Conservation (phyloP, 2,329 filamentous ascomycete species). For the Knoxdaviesia capensis region DNA sequence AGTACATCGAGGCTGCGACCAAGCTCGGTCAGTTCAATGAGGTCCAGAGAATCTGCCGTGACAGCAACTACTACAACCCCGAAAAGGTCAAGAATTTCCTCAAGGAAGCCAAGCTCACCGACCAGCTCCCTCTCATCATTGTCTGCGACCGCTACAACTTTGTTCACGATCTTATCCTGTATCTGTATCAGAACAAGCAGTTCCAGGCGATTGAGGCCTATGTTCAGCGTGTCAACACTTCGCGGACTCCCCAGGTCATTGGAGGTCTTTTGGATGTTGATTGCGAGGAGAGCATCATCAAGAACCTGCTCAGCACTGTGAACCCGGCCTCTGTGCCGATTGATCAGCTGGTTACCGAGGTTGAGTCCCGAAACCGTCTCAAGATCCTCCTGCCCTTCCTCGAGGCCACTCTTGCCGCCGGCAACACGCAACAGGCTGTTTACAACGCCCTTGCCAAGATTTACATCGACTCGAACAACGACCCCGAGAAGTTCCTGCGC, state of each 20-base stretch:
- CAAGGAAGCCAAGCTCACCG: constrained; percentile 80
- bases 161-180: constrained; percentile 87
- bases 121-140: constrained; percentile 92
- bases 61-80: constrained; percentile 74
- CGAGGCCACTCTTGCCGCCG: constrained; percentile 70
- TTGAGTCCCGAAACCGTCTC: constrained; percentile 87
- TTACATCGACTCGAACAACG: constrained; percentile 97
- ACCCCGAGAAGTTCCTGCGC: constrained; percentile 91
- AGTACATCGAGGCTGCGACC: constrained; percentile 95
- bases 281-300: constrained; percentile 92
- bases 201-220: constrained; percentile 98
- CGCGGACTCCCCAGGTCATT: constrained; percentile 76
- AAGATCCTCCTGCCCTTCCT: constrained; percentile 94
- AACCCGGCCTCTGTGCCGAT: constrained; percentile 75
- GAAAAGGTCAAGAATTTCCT: constrained; percentile 99
- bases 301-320: constrained; percentile 69
- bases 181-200: constrained; percentile 96
- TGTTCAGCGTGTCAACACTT: constrained; percentile 88
- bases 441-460: constrained; percentile 98
- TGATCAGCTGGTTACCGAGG: constrained; percentile 80
- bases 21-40: constrained; percentile 86
- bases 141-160: constrained; percentile 99
- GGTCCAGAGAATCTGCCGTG: constrained; percentile 90
- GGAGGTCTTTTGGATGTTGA: constrained; percentile 90
- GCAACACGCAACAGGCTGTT: constrained; percentile 90